Evolutionary conservation across 2,329 filamentous ascomycete genomes (phyloP).

Genomic region (Claviceps spartinae): DNA sequence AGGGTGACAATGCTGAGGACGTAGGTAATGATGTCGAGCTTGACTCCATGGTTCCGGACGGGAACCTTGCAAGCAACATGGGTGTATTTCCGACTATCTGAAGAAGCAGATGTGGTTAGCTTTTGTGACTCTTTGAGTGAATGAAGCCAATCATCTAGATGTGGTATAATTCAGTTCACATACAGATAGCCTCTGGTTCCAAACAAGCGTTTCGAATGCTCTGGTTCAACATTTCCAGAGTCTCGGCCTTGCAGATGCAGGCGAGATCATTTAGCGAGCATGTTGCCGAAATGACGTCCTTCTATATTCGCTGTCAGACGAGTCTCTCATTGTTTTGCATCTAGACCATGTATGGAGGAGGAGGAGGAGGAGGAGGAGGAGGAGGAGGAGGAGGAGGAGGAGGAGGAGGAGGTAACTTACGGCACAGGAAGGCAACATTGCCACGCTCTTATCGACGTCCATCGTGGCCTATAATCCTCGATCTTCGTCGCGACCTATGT

Average conservation of each 20-base stretch:
- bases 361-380: neutral
- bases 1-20: constrained; percentile 7
- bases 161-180: neutral
- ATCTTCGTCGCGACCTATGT: neutral
- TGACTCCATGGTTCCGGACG: neutral
- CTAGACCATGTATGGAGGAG: neutral
- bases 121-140: too few relatives aligned
- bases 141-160: too few relatives aligned
- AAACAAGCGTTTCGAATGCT: neutral
- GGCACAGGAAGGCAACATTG: neutral
- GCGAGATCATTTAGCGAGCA: neutral
- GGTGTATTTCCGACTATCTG: neutral
- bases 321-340: neutral
- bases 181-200: neutral
- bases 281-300: neutral
- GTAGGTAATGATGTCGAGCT: neutral
- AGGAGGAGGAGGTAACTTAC: neutral
- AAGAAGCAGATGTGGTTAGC: neutral
- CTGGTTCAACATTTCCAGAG: neutral
- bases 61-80: neutral
- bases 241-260: neutral
- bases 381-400: neutral
- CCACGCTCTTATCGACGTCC: neutral
- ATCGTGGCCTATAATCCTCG: neutral
- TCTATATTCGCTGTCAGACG: neutral